Evolutionary conservation across 495 filamentous ascomycete species (phyloP), one percentile per base, ranked within the genome.

Genomic region (Hypoxylon lienhwacheense): DNA sequence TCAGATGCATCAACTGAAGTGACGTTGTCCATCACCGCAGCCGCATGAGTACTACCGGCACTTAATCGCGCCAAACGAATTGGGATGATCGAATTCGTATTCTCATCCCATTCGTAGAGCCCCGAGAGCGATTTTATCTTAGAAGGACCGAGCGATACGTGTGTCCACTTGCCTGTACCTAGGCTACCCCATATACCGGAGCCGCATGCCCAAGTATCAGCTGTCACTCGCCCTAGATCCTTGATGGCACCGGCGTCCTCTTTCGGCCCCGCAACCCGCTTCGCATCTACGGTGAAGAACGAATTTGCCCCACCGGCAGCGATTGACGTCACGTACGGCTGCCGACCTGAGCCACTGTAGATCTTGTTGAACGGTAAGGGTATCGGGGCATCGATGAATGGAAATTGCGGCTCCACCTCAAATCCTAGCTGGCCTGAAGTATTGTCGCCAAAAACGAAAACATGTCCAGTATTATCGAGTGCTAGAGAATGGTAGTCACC

Each of bases 381-480:
- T 4, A 82, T 81, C 1, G 93, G 92, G 0, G 75, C 75, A 63
- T 93, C 89, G 43, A 85, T 72, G 50, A 73, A 81, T 7, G 82
- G 76, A 7, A 79, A 66, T 26, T 84, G 80, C 0, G 81, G 63
- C 40, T 82, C 79, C 35, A 77, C 82, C 37, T 88, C 80, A 55
- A 91, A 82, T 5, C 92, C 92, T 7, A 97, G 73, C 68, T 97
- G 93, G 24, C 93, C 93, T 45, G 79, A 77, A 0, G 85, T 83
- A 67, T 97, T 97, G 65, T 96, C 90, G 15, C 93, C 93, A 69
- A 96, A 98, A 19, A 82, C 75, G 68, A 90, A 96, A n/a, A 91
- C 78, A 17, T 80, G 77, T 28, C 93, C 93, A 33, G 87, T 72
- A 19, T 75, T 77, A 62, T 90, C 88, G 12, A 90, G 75, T 1